Percentiles rank a stretch among this genome's conserved stretches.
phyloP scores from a whole-genome alignment of 169 alveolate species.

The Eimeria acervulina region DNA sequence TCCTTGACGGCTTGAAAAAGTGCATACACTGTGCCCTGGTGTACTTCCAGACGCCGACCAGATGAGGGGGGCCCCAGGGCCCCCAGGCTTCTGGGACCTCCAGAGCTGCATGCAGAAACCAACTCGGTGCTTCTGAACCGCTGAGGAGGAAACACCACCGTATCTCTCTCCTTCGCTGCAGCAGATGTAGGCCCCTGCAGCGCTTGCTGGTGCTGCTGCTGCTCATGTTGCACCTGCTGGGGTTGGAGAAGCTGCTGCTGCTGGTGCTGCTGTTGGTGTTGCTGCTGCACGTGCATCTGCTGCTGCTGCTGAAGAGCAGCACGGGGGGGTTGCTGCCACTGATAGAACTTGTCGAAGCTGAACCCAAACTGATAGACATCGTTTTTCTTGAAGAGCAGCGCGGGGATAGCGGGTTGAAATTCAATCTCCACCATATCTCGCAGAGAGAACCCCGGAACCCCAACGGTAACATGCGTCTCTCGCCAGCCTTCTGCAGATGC shows the following conservation, averaged over 20 bases:
- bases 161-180: background rate
- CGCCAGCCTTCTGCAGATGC: conserved; percentile 30
- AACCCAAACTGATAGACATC: conserved; percentile 88
- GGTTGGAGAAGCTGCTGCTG: conserved; percentile 18
- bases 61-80: background rate
- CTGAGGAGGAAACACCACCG: conserved; percentile 5
- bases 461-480: conserved; percentile 51
- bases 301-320: conserved; percentile 44
- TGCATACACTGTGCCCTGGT: conserved; percentile 69
- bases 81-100: conserved; percentile 9
- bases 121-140: conserved; percentile 56
- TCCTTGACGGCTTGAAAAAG: conserved; percentile 37
- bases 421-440: conserved; percentile 88
- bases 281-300: conserved; percentile 31
- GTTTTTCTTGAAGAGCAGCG: conserved; percentile 90
- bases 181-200: background rate
- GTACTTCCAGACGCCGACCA: conserved; percentile 1
- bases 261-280: conserved; percentile 4
- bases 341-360: conserved; percentile 90
- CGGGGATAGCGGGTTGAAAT: conserved; percentile 90
- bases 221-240: conserved; percentile 4
- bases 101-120: conserved; percentile 38
- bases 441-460: conserved; percentile 82
- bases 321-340: conserved; percentile 67
- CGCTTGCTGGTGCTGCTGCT: conserved; percentile 52